Evolutionary conservation across 2,329 filamentous ascomycete genomes (phyloP).

Genomic region (Fusarium sp.): DNA sequence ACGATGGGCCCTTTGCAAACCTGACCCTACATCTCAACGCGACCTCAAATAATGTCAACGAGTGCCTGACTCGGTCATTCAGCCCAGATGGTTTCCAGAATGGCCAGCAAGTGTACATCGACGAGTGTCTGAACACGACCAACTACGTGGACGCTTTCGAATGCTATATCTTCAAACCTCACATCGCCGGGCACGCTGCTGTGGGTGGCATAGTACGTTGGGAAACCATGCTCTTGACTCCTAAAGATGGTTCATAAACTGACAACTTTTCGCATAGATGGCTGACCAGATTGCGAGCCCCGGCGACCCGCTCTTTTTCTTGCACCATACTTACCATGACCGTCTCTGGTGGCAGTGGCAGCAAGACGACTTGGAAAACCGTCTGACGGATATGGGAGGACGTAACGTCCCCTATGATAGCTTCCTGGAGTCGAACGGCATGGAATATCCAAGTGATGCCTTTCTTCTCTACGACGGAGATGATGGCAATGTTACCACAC

Average conservation of each 20-base stretch:
- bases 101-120: conserved; percentile 9
- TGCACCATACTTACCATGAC: conserved; percentile 31
- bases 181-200: conserved; percentile 17
- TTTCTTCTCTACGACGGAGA: conserved; percentile 23
- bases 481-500: conserved; percentile 16
- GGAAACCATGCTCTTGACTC: background rate
- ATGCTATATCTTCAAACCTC: conserved; percentile 17
- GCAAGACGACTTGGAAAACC: conserved; percentile 18
- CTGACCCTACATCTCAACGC: conserved; percentile 14
- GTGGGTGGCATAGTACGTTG: conserved; percentile 22
- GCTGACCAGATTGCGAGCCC: conserved; percentile 12
- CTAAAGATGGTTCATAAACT: background rate
- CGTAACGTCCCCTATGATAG: conserved; percentile 45
- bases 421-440: conserved; percentile 10
- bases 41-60: background rate
- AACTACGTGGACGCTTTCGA: conserved; percentile 20
- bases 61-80: background rate
- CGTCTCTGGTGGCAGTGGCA: conserved; percentile 37
- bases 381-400: conserved; percentile 33
- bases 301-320: conserved; percentile 22
- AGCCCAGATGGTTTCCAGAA: conserved; percentile 10
- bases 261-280: conserved; percentile 7
- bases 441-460: conserved; percentile 3
- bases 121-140: conserved; percentile 10
- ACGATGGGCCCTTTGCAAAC: conserved; percentile 21